These are phyloP conservation scores for Chrysoporthe cubensis DNA, from an alignment of 2,329 filamentous ascomycete genomes.

Conservation along the genomic window DNA sequence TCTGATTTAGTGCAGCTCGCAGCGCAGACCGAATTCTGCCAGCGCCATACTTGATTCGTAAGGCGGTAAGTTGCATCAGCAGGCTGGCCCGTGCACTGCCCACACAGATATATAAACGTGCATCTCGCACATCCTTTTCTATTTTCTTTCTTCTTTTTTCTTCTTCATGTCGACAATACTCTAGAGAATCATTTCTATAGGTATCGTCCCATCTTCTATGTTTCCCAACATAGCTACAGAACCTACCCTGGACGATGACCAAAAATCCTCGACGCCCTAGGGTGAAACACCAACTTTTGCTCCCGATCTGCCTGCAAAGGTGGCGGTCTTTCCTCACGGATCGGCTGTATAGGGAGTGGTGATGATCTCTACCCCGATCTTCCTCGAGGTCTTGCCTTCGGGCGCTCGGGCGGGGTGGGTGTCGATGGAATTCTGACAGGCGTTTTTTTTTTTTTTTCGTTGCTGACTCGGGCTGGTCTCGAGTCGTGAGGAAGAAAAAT, in stretches of 20 bases:
- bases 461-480: slow-evolving; percentile 23
- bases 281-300: slow-evolving; percentile 72
- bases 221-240: slow-evolving; percentile 92
- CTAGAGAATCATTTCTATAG: slow-evolving; percentile 98
- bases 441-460: slow-evolving; percentile 41
- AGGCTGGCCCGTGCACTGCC: too few species aligned
- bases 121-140: too few species aligned
- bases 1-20: too few species aligned
- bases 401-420: slow-evolving; percentile 79
- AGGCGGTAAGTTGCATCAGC: too few species aligned
- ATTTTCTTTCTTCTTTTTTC: slow-evolving; percentile 45
- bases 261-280: slow-evolving; percentile 83
- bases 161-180: slow-evolving; percentile 67
- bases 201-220: slow-evolving; percentile 86
- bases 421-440: slow-evolving; percentile 90
- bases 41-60: too few species aligned
- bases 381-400: slow-evolving; percentile 69
- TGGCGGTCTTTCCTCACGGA: slow-evolving; percentile 49
- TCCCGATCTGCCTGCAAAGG: slow-evolving; percentile 66
- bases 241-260: slow-evolving; percentile 94
- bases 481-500: slow-evolving; percentile 26
- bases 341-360: slow-evolving; percentile 80
- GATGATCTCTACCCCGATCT: slow-evolving; percentile 87
- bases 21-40: too few species aligned
- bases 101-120: too few species aligned